phyloP scores from a whole-genome alignment of 106 monocot genomes.

The Vanilla planifolia region DNA sequence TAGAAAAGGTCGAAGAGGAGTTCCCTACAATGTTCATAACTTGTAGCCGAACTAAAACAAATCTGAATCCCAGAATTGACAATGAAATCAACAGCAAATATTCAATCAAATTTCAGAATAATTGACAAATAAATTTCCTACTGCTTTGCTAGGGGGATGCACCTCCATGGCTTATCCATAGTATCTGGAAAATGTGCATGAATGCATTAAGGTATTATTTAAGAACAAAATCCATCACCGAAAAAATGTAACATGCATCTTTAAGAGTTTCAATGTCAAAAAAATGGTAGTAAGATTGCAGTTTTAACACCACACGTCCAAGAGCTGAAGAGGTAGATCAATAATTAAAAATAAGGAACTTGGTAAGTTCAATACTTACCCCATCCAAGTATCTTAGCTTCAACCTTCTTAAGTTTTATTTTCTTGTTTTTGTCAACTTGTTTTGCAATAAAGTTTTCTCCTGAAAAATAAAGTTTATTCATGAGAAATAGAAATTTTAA shows the following conservation, averaged over 20 bases:
- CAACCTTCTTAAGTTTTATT: slow-evolving; percentile 89
- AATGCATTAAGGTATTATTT: not conserved
- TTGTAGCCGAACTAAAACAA: too few species aligned
- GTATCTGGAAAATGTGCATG: too few species aligned
- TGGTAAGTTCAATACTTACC: slow-evolving; percentile 37
- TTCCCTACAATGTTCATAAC: too few species aligned
- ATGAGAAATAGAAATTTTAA: not conserved
- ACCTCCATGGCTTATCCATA: too few species aligned
- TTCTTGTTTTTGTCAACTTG: slow-evolving; percentile 78
- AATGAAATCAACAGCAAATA: too few species aligned
- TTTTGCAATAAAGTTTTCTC: slow-evolving; percentile 78
- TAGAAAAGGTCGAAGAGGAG: too few species aligned
- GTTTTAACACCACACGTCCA: not conserved
- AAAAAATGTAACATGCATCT: not conserved
- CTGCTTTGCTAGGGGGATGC: too few species aligned
- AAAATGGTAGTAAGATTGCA: not conserved
- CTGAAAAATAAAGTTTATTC: slow-evolving; percentile 22
- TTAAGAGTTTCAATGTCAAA: not conserved
- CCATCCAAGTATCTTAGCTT: slow-evolving; percentile 98
- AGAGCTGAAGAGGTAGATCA: not conserved
- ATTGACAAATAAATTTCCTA: too few species aligned
- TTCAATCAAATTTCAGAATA: too few species aligned
- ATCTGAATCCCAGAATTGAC: too few species aligned
- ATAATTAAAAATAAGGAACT: not conserved
- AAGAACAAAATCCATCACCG: not conserved